Evolutionary conservation across 176 grass and related monocot genomes (phyloP).

Genomic region (Raddia guianensis): DNA sequence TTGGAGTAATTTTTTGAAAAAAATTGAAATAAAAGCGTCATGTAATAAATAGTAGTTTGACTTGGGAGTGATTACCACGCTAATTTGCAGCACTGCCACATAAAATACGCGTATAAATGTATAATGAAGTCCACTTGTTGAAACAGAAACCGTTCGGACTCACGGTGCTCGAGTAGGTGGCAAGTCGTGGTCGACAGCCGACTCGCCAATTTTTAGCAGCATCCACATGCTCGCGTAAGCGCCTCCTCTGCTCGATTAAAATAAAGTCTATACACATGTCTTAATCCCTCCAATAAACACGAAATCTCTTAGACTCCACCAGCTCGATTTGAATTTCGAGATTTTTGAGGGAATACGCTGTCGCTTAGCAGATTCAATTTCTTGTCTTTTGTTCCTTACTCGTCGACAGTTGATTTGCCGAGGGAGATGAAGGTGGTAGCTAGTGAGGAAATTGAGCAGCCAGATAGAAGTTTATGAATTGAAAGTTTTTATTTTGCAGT

Average conservation of each 20-base stretch:
- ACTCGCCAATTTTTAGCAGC: background rate
- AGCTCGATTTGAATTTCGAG: background rate
- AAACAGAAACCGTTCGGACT: constrained; percentile 22
- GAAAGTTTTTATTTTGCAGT: no score
- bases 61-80: background rate
- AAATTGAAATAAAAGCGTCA: background rate
- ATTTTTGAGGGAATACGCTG: background rate
- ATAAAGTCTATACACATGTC: background rate
- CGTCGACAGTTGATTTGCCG: background rate
- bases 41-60: background rate
- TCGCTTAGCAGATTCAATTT: background rate
- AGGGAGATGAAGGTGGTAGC: no score
- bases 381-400: background rate
- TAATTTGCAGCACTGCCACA: background rate
- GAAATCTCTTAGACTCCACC: background rate
- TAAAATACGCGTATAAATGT: background rate
- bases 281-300: background rate
- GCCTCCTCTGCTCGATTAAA: background rate
- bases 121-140: background rate
- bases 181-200: constrained; percentile 11
- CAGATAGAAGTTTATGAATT: no score
- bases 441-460: no score
- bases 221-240: background rate
- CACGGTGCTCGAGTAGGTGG: constrained; percentile 16
- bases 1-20: background rate